Conservation (phyloP, 345 rosid genomes). For the Euphorbia lathyris region DNA sequence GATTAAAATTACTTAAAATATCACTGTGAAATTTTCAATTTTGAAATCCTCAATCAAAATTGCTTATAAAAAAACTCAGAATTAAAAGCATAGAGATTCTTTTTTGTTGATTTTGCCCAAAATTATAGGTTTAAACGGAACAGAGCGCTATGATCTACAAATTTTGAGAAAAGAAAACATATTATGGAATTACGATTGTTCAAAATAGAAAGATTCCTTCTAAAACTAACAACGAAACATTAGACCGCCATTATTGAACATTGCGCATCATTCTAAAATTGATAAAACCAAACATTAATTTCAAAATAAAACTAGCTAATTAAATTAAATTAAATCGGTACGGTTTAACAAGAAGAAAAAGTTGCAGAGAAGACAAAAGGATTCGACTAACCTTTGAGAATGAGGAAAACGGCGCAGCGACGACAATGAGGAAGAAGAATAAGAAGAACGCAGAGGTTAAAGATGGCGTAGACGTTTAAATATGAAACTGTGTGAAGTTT, state of each 20-base stretch:
- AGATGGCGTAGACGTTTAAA: background rate
- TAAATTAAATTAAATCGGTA: background rate
- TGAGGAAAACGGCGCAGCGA: background rate
- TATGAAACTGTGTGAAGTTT: background rate
- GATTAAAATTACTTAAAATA: too few species aligned
- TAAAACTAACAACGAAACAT: background rate
- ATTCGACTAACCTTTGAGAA: background rate
- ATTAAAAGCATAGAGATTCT: too few species aligned
- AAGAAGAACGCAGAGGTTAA: background rate
- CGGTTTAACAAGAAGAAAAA: background rate
- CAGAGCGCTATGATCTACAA: too few species aligned
- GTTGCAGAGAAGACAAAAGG: background rate
- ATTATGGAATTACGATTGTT: background rate
- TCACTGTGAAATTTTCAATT: too few species aligned
- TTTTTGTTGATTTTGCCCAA: too few species aligned
- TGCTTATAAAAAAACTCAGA: too few species aligned
- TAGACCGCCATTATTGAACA: background rate
- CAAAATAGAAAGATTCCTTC: background rate
- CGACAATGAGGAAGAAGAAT: background rate
- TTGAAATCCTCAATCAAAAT: too few species aligned
- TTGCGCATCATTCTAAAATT: too few species aligned
- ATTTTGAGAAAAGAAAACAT: background rate
- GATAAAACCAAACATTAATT: background rate
- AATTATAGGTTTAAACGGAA: too few species aligned
- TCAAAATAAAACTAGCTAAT: background rate